phyloP scores from a whole-genome alignment of 2,329 filamentous ascomycete genomes.

The Cordyceps javanica region DNA sequence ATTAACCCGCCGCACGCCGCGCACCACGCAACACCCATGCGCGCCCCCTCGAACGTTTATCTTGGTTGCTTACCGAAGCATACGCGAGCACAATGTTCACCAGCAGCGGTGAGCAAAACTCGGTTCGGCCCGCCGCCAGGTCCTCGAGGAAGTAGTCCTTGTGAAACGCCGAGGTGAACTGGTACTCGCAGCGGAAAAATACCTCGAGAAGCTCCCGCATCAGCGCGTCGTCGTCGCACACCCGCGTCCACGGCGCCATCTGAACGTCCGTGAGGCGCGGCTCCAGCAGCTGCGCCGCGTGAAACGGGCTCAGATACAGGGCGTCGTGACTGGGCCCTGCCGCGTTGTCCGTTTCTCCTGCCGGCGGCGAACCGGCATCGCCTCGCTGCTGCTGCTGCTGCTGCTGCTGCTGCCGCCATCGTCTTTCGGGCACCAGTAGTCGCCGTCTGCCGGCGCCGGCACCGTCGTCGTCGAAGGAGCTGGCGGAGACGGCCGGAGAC shows the following conservation, averaged over 20 bases:
- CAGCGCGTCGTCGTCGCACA: slow-evolving; percentile 13
- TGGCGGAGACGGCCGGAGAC: no score
- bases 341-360: no score
- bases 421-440: neutral
- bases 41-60: no score
- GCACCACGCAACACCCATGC: no score
- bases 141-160: slow-evolving; percentile 18
- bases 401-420: no score
- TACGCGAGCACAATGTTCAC: slow-evolving; percentile 17
- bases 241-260: slow-evolving; percentile 14
- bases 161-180: slow-evolving; percentile 13
- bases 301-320: slow-evolving; percentile 25
- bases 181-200: slow-evolving; percentile 18
- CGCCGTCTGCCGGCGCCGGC: neutral
- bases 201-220: slow-evolving; percentile 13
- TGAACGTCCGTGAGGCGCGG: slow-evolving; percentile 21
- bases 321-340: no score
- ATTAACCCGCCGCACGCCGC: no score
- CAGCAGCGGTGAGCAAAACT: slow-evolving; percentile 15
- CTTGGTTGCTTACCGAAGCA: slow-evolving; percentile 1
- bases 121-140: slow-evolving; percentile 1
- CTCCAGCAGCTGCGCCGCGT: slow-evolving; percentile 25
- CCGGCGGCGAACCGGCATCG: neutral
- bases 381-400: neutral
- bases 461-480: no score